Base-by-base conservation (phyloP, 352 stramenopile species). In the Phytophthora crassamura region DNA sequence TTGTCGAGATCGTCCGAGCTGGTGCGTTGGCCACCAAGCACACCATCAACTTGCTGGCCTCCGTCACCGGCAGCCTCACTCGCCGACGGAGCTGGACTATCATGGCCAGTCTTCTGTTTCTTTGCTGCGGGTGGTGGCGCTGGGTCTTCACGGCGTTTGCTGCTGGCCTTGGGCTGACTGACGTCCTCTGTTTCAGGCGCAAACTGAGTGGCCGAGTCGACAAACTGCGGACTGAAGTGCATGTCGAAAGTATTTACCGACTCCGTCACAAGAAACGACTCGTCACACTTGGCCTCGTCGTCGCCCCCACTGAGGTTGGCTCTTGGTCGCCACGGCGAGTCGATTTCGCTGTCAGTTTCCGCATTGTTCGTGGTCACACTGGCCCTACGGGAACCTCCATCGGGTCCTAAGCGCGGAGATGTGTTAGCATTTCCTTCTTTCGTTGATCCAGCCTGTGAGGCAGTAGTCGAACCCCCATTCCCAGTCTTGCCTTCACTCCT, bases 151-250 rank as follows among this genome's bases (percentile, higher is more conserved):
- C 32, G 36, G 0, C 35, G 14, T 47, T 64, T 58, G 38, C 15
- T 67, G 12, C 12, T 42, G 18, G 40, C 22, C 28, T 40, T 58
- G 15, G 14, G 5, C 7, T 48, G 30, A 9, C 30, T 35, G 12
- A 39, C 40, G 1, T 57, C 39, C 2, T 68, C 59, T 9, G 46
- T 41, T 48, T 15, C 22, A 65, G 38, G 22, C 6, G 41, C 35
- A 22, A 67, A 20, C 11, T 83, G 72, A 20, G 75, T 71, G 15
- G 63, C 72, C 20, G 57, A 52, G 35, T 83, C 78, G 25, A 75
- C 68, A 67, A 76, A 79, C 34, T 84, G 75, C 14, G 82, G 82
- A 57, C 82, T 90, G 53, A 80, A 88, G 40, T 88, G 79, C 69
- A 82, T 79, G 9, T 82, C 69, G 18, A 69, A 59, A 38, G 61